Percentiles rank a stretch among this genome's conserved stretches.
Evolutionary conservation across 2,329 filamentous ascomycete species (phyloP).

Genomic region (Thelonectria discophora): DNA sequence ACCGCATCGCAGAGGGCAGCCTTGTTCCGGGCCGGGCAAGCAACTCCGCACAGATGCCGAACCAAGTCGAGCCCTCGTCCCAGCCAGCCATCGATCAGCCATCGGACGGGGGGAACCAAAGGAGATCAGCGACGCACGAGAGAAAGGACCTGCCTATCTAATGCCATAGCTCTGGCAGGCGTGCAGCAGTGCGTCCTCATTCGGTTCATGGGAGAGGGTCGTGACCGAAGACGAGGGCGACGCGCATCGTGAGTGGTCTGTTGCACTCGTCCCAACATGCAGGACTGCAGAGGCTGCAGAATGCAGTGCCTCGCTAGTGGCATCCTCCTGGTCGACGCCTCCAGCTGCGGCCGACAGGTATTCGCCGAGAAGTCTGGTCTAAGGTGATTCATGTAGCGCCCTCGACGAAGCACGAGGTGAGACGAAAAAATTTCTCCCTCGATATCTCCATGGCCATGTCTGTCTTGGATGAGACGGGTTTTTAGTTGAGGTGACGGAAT

Average conservation of each 20-base stretch:
- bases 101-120: conserved; percentile 7
- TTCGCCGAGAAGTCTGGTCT: conserved; percentile 32
- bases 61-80: conserved; percentile 5
- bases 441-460: not conserved
- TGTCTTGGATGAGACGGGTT: conserved; percentile 1
- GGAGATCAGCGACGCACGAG: conserved; percentile 13
- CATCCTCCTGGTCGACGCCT: conserved; percentile 28
- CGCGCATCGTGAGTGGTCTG: conserved; percentile 36
- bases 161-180: conserved; percentile 24
- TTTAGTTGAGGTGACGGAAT: not conserved
- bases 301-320: conserved; percentile 33
- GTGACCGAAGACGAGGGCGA: conserved; percentile 28
- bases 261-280: conserved; percentile 29
- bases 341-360: conserved; percentile 17
- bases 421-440: not conserved
- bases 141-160: conserved; percentile 32
- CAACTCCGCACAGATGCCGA: conserved; percentile 16
- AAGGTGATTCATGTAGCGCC: conserved; percentile 28
- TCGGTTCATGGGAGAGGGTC: conserved; percentile 32
- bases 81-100: conserved; percentile 7
- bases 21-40: conserved; percentile 10
- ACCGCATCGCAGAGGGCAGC: not conserved
- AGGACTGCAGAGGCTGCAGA: conserved; percentile 23
- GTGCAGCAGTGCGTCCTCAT: conserved; percentile 37
- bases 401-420: conserved; percentile 17